A percentile compares a stretch with the other conserved stretches of the same genome.
phyloP scores from a whole-genome alignment of 129 eudicot genomes.

The Flaveria brownii region DNA sequence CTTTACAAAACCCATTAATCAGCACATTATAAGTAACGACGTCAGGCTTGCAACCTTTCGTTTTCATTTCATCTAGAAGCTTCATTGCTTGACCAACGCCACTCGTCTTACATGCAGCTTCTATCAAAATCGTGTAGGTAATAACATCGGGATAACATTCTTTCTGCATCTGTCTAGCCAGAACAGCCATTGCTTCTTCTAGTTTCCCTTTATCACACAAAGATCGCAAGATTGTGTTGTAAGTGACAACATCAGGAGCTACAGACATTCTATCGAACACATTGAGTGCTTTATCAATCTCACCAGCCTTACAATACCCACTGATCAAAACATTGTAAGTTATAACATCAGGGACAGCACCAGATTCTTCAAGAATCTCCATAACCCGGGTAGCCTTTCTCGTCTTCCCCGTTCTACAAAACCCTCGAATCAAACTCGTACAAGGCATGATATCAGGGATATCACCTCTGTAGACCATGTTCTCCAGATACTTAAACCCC shows the following conservation, averaged over 20 bases:
- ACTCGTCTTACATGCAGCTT: constrained; percentile 72
- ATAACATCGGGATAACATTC: constrained; percentile 79
- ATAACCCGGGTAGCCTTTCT: constrained; percentile 67
- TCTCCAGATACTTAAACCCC: constrained; percentile 60
- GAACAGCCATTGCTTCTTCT: constrained; percentile 68
- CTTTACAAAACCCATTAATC: constrained; percentile 75
- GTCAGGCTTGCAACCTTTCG: constrained; percentile 80
- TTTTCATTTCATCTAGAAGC: constrained; percentile 81
- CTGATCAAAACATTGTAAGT: constrained; percentile 79
- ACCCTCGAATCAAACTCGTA: constrained; percentile 76
- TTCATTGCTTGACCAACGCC: constrained; percentile 89
- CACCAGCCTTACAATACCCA: constrained; percentile 73
- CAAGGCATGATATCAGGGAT: constrained; percentile 73
- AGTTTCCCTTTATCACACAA: constrained; percentile 74
- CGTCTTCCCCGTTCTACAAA: constrained; percentile 61
- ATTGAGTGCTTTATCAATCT: constrained; percentile 57
- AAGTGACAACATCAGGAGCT: constrained; percentile 81
- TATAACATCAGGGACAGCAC: constrained; percentile 85
- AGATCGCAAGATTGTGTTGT: constrained; percentile 66
- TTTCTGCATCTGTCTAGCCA: constrained; percentile 56
- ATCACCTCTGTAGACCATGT: constrained; percentile 70
- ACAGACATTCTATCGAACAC: constrained; percentile 75
- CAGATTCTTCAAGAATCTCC: constrained; percentile 82
- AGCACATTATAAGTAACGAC: constrained; percentile 87
- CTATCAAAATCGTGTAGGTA: constrained; percentile 82